These are phyloP conservation scores for Clarireedia paspali DNA, from an alignment of 2,329 filamentous ascomycete species.

Conservation along the genomic window DNA sequence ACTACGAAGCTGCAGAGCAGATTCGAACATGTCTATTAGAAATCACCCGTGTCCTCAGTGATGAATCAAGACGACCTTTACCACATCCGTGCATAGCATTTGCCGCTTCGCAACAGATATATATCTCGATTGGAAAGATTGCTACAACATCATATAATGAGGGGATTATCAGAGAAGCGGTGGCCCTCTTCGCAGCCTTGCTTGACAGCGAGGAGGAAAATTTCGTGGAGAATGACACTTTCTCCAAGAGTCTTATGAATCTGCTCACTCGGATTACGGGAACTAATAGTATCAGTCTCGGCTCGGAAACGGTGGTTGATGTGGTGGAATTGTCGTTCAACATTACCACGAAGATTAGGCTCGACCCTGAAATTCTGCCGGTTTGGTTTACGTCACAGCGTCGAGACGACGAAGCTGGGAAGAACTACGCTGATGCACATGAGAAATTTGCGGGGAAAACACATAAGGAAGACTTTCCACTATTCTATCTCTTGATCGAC, in stretches of 20 bases:
- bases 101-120: constrained; percentile 79
- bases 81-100: constrained; percentile 90
- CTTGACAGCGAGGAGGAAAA: constrained; percentile 96
- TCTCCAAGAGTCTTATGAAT: constrained; percentile 81
- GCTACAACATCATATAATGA: constrained; percentile 79
- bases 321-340: constrained; percentile 93
- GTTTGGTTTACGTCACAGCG: constrained; percentile 76
- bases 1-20: constrained; percentile 54
- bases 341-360: constrained; percentile 89
- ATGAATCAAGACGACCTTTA: constrained; percentile 80
- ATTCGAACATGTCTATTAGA: constrained; percentile 56
- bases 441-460: constrained; percentile 76
- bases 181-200: constrained; percentile 81
- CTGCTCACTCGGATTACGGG: constrained; percentile 74
- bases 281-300: constrained; percentile 63
- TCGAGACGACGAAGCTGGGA: constrained; percentile 25
- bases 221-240: constrained; percentile 78
- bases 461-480: constrained; percentile 84
- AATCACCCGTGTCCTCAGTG: constrained; percentile 65
- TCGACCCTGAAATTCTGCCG: constrained; percentile 78
- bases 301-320: constrained; percentile 75
- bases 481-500: constrained; percentile 93
- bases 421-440: constrained; percentile 37
- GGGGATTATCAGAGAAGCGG: constrained; percentile 75
- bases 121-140: constrained; percentile 82